Evolutionary conservation across 2,329 filamentous ascomycete species (phyloP), one percentile per base, ranked within the genome.

Genomic region (Corinectria fuckeliana): DNA sequence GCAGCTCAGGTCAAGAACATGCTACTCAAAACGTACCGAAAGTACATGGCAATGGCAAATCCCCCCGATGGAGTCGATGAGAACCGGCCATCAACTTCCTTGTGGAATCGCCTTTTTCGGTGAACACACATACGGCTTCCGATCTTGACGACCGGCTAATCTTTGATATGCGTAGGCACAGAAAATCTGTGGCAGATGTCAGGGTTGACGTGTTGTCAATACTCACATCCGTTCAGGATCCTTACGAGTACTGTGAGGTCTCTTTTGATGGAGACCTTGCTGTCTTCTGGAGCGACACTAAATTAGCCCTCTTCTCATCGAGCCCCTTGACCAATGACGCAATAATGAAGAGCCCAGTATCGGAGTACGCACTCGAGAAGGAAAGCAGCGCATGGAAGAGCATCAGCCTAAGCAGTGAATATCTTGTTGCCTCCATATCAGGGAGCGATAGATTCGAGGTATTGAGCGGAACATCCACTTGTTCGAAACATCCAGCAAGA

Each of bases 231-330:
- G n/a, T n/a, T n/a, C 21, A 18, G 8, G 28, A 53, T n/a, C n/a
- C 28, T 5, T 53, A 25, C 50, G 38, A 53, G 14, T 39, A 41
- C 6, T 53, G 50, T 16, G 50, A 38, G 14, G 25, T 52, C 21
- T 44, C 50, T 13, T 26, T 18, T 8, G 38, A 52, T 18, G 50
- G 25, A 18, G 28, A 32, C 11, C 13, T 52, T 2, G 23, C 36
- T 4, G 38, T 44, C 9, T 52, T 52, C 21, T 52, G 50, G 38
- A 52, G 38, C 9, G 26, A 52, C 23, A 52, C 25, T 20, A 44
- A 44, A 23, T 5, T 44, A 7, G 16, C 42, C 5, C 18, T 44
- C 26, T 52, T 52, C 8, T 34, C 26, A 11, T 32, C 38, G 8
- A 25, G 44, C 13, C 34, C 25, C 7, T 25, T 52, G 21, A 8